Evolutionary conservation across 192 early-diverging fungal species (phyloP).

Genomic region (Haplosporangium gracile): DNA sequence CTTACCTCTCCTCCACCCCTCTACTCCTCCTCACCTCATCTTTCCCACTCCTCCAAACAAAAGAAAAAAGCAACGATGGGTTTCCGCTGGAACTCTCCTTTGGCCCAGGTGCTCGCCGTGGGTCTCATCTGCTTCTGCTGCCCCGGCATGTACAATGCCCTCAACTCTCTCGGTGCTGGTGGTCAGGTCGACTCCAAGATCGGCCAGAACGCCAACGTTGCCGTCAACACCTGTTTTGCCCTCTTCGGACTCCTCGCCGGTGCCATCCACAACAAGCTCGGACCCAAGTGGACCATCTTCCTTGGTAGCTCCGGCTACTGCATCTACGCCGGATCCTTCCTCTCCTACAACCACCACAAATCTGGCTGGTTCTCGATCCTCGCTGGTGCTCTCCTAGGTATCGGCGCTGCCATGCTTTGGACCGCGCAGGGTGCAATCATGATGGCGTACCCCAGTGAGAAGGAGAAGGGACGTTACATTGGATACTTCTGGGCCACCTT

Average conservation of each 20-base stretch:
- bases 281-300: constrained; percentile 72
- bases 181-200: constrained; percentile 67
- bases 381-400: constrained; percentile 80
- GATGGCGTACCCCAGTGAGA: constrained; percentile 83
- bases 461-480: constrained; percentile 82
- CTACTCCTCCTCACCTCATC: background rate
- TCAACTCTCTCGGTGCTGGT: constrained; percentile 71
- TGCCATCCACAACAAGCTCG: constrained; percentile 78
- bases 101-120: constrained; percentile 76
- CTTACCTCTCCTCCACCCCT: background rate
- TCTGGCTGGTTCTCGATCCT: constrained; percentile 69
- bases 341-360: constrained; percentile 68
- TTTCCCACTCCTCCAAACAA: background rate
- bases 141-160: constrained; percentile 79
- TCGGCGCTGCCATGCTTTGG: constrained; percentile 77
- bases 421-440: constrained; percentile 84
- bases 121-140: constrained; percentile 80
- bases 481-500: constrained; percentile 88
- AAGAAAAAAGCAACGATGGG: constrained; percentile 13
- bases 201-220: constrained; percentile 78
- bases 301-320: constrained; percentile 63
- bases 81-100: constrained; percentile 51
- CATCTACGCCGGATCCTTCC: constrained; percentile 79
- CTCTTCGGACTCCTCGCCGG: constrained; percentile 79
- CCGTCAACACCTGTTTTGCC: constrained; percentile 78